Evolutionary conservation across 441 rosid genomes (phyloP), one percentile per base, ranked within the genome.

Genomic region (Dalechampia spathulata): DNA sequence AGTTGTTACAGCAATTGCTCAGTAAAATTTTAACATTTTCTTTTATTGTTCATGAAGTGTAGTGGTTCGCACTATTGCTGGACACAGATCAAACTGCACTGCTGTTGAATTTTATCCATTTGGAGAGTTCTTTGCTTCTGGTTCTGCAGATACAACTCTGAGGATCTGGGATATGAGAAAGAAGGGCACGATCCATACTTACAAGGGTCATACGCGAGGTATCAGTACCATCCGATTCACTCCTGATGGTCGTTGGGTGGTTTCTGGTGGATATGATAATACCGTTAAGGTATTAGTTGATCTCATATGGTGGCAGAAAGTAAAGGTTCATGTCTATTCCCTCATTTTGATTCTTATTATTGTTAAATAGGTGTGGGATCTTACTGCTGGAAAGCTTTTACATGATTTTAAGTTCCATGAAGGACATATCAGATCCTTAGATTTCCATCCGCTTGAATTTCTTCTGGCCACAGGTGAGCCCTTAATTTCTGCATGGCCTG

Each of bases 161-260:
- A 94, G 73, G 78, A 69, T 94, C 52, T 94, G 99, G 99, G 99
- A 94, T 77, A 81, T 85, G 47, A 78, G 99, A 62, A 94, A 90
- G 71, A 87, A 87, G 61, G 97, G 96, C 52, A 83, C 95, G 74
- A 80, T 84, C 60, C 99, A 90, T 68, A 94, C 99, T 2, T 90
- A 87, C 76, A 83, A 80, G 69, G 99, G 97, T 39, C 99, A 94
- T 63, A 78, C 84, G 22, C 82, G 72, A 66, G 91, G 94, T 39
- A 63, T 94, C 60, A 78, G 78, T 62, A 83, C 87, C 43, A 81
- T 94, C 60, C 79, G 75, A 32, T 90, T 94, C 72, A 70, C 80
- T 65, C 99, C 99, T 58, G 97, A 94, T 84, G 99, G 99, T 47
- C 99, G 97, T 36, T 94, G 99, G 99, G 86, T 94, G 14, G 96